phyloP scores from a whole-genome alignment of 208 protist species.

The Crithidia brevicula region DNA sequence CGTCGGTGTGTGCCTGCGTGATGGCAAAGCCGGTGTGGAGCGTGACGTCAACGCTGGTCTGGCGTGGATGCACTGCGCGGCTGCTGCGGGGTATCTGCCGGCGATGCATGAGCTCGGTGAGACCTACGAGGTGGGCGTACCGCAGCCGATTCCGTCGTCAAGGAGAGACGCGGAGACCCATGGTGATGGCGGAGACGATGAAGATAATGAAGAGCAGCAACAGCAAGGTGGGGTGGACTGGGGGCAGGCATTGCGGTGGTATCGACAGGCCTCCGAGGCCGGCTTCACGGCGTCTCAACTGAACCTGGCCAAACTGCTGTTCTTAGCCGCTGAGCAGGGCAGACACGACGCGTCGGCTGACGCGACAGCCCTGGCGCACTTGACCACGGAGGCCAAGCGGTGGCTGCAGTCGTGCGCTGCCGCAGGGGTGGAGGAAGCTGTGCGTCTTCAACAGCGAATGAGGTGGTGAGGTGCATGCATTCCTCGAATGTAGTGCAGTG shows the following conservation, averaged over 20 bases:
- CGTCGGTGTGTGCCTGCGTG: conserved; percentile 66
- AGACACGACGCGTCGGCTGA: background rate
- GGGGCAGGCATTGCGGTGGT: conserved; percentile 78
- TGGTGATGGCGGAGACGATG: too few species aligned
- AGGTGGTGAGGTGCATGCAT: background rate
- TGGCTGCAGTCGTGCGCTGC: conserved; percentile 67
- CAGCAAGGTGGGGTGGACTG: conserved; percentile 53
- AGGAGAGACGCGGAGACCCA: background rate
- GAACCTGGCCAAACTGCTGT: conserved; percentile 78
- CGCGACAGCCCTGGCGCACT: conserved; percentile 21
- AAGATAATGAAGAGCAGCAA: background rate
- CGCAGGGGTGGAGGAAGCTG: conserved; percentile 61
- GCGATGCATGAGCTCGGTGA: conserved; percentile 84
- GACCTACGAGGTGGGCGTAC: conserved; percentile 65
- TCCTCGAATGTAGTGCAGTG: too few species aligned
- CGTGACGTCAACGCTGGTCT: conserved; percentile 48
- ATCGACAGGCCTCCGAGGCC: conserved; percentile 53
- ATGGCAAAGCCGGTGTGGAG: conserved; percentile 50
- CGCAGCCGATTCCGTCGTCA: conserved; percentile 3
- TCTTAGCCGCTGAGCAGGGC: conserved; percentile 45
- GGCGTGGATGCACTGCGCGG: conserved; percentile 70
- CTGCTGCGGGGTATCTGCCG: conserved; percentile 61
- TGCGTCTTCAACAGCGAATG: conserved; percentile 50
- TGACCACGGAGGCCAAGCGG: conserved; percentile 40
- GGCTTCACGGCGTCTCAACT: conserved; percentile 73